These are phyloP conservation scores for Nyssa sinensis DNA, from an alignment of 148 eudicot genomes.

Conservation along the genomic window DNA sequence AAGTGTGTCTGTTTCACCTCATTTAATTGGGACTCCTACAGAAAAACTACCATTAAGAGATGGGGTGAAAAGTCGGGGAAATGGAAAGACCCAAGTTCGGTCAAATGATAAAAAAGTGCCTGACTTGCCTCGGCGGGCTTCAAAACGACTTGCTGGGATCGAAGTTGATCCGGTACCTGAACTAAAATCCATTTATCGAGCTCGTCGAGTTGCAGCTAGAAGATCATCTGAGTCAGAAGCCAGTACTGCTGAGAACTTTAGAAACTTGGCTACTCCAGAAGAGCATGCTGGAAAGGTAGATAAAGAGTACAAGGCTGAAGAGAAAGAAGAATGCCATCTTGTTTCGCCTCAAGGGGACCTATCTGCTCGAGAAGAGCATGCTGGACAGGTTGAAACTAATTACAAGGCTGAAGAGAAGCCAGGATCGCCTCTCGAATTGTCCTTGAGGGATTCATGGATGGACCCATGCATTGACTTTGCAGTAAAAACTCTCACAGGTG, in stretches of 20 bases:
- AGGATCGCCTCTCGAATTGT: constrained; percentile 22
- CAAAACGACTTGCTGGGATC: constrained; percentile 43
- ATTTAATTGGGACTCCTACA: constrained; percentile 32
- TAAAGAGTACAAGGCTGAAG: constrained; percentile 14
- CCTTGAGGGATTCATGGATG: constrained; percentile 44
- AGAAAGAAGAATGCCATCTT: constrained; percentile 21
- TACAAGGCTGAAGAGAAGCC: constrained; percentile 23
- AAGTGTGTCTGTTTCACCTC: constrained; percentile 29
- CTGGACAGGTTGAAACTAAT: background rate
- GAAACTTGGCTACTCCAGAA: constrained; percentile 13
- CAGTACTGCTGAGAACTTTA: background rate
- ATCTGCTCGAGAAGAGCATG: constrained; percentile 9
- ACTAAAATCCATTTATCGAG: constrained; percentile 16
- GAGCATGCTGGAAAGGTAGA: constrained; percentile 6
- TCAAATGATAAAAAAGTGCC: constrained; percentile 12
- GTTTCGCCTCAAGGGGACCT: background rate
- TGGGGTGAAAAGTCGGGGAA: constrained; percentile 12
- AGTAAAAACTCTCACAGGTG: constrained; percentile 74
- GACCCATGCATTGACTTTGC: constrained; percentile 97
- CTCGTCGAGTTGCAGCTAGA: constrained; percentile 17
- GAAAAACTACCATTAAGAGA: constrained; percentile 26
- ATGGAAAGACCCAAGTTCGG: background rate
- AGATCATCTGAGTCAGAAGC: constrained; percentile 10
- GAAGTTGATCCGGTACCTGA: constrained; percentile 28
- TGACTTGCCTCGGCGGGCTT: constrained; percentile 34